A percentile compares a stretch with the other conserved stretches of the same genome.
Evolutionary conservation across 352 stramenopile species (phyloP).

Genomic region (Pythium sp.): DNA sequence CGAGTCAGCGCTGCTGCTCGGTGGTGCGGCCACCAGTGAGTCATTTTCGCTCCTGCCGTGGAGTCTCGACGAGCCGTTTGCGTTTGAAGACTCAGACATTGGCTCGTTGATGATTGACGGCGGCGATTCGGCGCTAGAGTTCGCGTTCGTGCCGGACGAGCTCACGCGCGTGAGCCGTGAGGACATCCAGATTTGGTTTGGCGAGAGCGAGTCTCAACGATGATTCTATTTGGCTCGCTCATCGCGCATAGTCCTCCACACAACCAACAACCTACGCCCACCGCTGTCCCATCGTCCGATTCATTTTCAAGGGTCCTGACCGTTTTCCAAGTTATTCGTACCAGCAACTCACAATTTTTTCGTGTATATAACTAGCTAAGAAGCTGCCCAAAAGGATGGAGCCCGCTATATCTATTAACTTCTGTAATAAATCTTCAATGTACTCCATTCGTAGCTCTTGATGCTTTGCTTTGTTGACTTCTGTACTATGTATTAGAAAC

Average conservation of each 20-base stretch:
- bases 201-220: background rate
- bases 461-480: no score
- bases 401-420: background rate
- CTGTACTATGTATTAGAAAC: no score
- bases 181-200: slow-evolving; percentile 7
- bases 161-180: background rate
- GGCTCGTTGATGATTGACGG: background rate
- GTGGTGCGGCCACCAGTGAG: background rate
- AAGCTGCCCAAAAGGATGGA: background rate
- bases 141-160: background rate
- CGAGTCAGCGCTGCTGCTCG: background rate
- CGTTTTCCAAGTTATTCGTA: background rate
- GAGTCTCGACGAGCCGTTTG: background rate
- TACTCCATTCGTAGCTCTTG: background rate
- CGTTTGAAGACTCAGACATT: background rate
- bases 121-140: background rate
- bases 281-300: background rate
- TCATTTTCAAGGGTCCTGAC: background rate
- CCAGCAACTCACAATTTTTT: background rate
- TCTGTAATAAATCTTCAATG: background rate
- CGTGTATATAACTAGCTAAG: background rate
- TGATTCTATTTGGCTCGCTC: no score
- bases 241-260: no score
- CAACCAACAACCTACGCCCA: background rate
- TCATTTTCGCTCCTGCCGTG: background rate